Base-by-base conservation (phyloP, 371 early-diverging fungal genomes). In the Mucor plumbeus region DNA sequence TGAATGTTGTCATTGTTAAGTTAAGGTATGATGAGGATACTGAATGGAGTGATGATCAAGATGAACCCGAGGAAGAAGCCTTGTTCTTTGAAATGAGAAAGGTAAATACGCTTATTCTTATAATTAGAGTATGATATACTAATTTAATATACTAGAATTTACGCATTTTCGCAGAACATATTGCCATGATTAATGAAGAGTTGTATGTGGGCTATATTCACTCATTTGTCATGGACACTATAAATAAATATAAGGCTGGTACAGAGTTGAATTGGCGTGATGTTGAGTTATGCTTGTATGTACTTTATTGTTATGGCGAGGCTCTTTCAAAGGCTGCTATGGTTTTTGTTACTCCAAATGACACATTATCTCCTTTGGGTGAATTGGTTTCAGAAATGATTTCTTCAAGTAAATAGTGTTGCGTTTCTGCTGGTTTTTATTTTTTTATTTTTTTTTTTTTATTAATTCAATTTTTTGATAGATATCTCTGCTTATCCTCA, bases 21-120 rank as follows among this genome's bases (percentile, higher is more conserved):
- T 90, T 96, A 87, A 92, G 94, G 80, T 97, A 94, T 68, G 89
- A 94, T 71, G 91, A 91, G 38, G 96, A 90, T 38, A 83, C 86
- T 40, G 92, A 91, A 14, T 91, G 90, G 83, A 89, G 89, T 48
- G 88, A 88, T 39, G 90, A 85, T 33, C 91, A 89, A 26, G 92
- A 91, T 48, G 95, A 89, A 39, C 92, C 80, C 10, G 86, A 94
- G 67, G 91, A 90, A 59, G 95, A 92, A 59, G 70, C 70, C 0
- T 65, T 89, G 56, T 95, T 96, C 69, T 67, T 75, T 21, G 90
- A 92, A 67, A 76, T 94, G 80, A 87, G 96, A 59, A 90, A 91
- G 84, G 92, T 90, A 78, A 48, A 56, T 64, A 26, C 3, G 26
- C 3, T 26, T 26, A 26, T 26, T 26, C 26, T 26, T 26, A 3